phyloP scores from a whole-genome alignment of 345 rosid genomes.

The Triadica sebifera region DNA sequence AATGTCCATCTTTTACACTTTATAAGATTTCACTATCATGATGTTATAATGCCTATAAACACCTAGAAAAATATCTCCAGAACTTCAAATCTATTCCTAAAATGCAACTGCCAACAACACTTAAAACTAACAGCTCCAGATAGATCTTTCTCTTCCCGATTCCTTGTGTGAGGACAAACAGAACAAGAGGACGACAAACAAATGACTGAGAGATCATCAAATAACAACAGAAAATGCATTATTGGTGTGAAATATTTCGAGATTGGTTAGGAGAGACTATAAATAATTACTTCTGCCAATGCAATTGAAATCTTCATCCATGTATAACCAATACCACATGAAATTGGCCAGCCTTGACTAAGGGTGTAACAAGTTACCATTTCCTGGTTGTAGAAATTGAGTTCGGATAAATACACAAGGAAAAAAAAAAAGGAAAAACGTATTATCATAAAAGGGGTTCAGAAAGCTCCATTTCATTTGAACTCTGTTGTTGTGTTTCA shows the following conservation, averaged over 20 bases:
- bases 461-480: slow-evolving; percentile 97
- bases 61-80: background rate
- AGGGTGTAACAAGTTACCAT: slow-evolving; percentile 14
- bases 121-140: background rate
- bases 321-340: background rate
- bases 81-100: background rate
- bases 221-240: background rate
- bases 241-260: background rate
- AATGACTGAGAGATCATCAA: background rate
- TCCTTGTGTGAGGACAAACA: background rate
- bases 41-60: background rate
- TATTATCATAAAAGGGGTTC: slow-evolving; percentile 75
- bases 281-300: background rate
- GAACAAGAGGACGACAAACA: background rate
- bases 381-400: slow-evolving; percentile 16
- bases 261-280: slow-evolving; percentile 7
- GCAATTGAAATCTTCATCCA: background rate
- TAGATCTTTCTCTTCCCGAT: background rate
- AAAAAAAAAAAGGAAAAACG: background rate
- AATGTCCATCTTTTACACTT: background rate
- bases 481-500: slow-evolving; percentile 48
- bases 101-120: background rate
- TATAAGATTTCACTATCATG: background rate
- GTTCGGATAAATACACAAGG: slow-evolving; percentile 22
- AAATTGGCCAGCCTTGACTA: slow-evolving; percentile 10